Conservation (phyloP, 139 green algal species). For the Eudorina sp. region DNA sequence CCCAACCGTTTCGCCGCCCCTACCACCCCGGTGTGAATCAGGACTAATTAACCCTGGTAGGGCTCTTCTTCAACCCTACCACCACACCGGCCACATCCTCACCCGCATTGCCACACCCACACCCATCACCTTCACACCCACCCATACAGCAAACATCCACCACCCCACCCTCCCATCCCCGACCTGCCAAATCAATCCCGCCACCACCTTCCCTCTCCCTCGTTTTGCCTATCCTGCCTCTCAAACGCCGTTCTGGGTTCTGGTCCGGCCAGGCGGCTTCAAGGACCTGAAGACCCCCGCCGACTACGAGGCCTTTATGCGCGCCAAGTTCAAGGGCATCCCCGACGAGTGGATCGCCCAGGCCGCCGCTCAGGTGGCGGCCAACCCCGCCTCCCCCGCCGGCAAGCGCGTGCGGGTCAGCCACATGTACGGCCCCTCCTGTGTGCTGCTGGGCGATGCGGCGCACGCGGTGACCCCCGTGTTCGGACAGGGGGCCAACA, state of each 20-base stretch:
- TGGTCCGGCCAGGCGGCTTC: constrained; percentile 46
- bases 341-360: constrained; percentile 59
- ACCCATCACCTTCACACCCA: background rate
- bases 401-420: constrained; percentile 46
- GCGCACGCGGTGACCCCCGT: constrained; percentile 75
- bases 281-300: constrained; percentile 43
- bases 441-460: constrained; percentile 74
- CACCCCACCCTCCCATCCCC: background rate
- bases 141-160: no score
- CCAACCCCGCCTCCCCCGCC: constrained; percentile 44
- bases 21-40: no score
- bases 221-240: no score
- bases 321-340: constrained; percentile 54
- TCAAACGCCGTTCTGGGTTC: no score
- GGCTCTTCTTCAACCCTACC: no score
- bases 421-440: constrained; percentile 36
- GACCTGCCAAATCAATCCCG: background rate
- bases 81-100: no score
- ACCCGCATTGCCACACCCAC: background rate
- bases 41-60: no score
- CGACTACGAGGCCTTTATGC: constrained; percentile 67
- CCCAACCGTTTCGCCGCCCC: no score
- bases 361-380: constrained; percentile 44
- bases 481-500: constrained; percentile 75
- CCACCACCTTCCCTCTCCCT: no score